These are phyloP conservation scores for Fusarium abutilonis DNA, from an alignment of 2,329 filamentous ascomycete species.

Conservation along the genomic window DNA sequence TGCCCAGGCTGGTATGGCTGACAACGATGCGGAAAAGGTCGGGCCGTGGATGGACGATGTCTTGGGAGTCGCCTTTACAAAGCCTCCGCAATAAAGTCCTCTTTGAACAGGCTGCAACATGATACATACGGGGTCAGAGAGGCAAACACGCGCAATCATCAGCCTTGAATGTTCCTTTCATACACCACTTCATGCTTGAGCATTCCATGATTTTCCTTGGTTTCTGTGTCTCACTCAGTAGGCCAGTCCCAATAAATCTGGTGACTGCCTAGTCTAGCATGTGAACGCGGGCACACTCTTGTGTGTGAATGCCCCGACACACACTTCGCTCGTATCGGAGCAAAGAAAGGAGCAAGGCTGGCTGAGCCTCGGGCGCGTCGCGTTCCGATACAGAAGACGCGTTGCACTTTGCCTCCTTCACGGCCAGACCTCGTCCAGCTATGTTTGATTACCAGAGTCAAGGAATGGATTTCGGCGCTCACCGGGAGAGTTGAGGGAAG, in stretches of 20 bases:
- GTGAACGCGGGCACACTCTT: slow-evolving; percentile 32
- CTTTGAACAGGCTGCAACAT: slow-evolving; percentile 24
- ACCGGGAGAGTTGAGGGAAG: slow-evolving; percentile 8
- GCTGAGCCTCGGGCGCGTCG: slow-evolving; percentile 41
- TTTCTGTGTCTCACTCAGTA: slow-evolving; percentile 33
- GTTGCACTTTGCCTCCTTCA: slow-evolving; percentile 16
- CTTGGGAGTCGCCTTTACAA: slow-evolving; percentile 48
- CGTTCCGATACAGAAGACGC: slow-evolving; percentile 27
- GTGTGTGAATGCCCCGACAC: slow-evolving; percentile 25
- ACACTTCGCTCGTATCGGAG: slow-evolving; percentile 3
- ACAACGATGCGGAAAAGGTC: slow-evolving; percentile 36
- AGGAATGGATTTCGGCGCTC: slow-evolving; percentile 27
- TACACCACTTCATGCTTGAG: slow-evolving; percentile 36
- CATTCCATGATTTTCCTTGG: slow-evolving; percentile 30
- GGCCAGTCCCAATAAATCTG: slow-evolving; percentile 29
- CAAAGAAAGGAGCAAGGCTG: slow-evolving; percentile 30
- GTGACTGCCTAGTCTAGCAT: slow-evolving; percentile 39
- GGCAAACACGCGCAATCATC: slow-evolving; percentile 22
- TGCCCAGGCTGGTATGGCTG: slow-evolving; percentile 40
- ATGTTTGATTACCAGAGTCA: slow-evolving; percentile 3
- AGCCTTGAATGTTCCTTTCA: slow-evolving; percentile 13
- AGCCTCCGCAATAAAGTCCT: slow-evolving; percentile 28
- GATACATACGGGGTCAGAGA: slow-evolving; percentile 29
- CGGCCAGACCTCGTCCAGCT: slow-evolving; percentile 12
- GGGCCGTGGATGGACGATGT: slow-evolving; percentile 48